Percentiles rank a stretch among this genome's conserved stretches.
phyloP scores from a whole-genome alignment of 148 eudicot species.

The Cornus kousa region DNA sequence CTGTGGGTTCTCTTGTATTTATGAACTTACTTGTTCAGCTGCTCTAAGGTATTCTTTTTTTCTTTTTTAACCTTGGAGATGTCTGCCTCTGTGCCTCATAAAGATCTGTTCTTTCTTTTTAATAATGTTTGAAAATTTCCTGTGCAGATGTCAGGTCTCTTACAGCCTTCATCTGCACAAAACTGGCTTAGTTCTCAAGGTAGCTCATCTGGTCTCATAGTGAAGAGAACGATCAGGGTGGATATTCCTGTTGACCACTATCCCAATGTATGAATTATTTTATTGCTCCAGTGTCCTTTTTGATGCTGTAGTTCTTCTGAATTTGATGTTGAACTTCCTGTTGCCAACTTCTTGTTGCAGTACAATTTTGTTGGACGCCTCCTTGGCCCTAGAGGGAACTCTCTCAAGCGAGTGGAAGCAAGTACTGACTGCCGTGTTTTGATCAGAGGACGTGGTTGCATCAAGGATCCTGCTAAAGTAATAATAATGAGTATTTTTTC shows the following conservation, averaged over 20 bases:
- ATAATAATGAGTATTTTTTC: slow-evolving; percentile 11
- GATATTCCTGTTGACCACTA: slow-evolving; percentile 88
- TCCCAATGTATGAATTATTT: slow-evolving; percentile 68
- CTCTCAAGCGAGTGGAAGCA: slow-evolving; percentile 95
- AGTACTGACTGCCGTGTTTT: slow-evolving; percentile 93
- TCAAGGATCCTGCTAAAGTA: slow-evolving; percentile 95
- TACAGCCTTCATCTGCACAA: slow-evolving; percentile 72
- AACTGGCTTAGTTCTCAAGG: slow-evolving; percentile 82
- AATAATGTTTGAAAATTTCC: slow-evolving; percentile 11
- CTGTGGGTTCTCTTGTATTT: slow-evolving; percentile 10
- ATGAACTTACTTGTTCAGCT: background rate
- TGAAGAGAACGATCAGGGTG: slow-evolving; percentile 87
- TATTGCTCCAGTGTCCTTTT: slow-evolving; percentile 11
- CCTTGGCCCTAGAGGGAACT: slow-evolving; percentile 98
- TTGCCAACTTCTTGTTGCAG: slow-evolving; percentile 41
- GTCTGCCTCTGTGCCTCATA: background rate
- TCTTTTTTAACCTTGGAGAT: background rate
- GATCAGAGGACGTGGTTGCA: slow-evolving; percentile 97
- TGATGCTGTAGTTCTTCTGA: slow-evolving; percentile 11
- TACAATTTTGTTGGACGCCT: slow-evolving; percentile 98
- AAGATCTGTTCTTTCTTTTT: slow-evolving; percentile 7
- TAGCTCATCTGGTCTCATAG: slow-evolving; percentile 85
- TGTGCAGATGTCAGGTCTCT: slow-evolving; percentile 73
- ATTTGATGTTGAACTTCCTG: slow-evolving; percentile 4
- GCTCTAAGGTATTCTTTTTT: background rate